Percentiles rank a stretch among this genome's conserved stretches.
phyloP scores from a whole-genome alignment of 345 rosid species.

The Boechera divaricarpa region DNA sequence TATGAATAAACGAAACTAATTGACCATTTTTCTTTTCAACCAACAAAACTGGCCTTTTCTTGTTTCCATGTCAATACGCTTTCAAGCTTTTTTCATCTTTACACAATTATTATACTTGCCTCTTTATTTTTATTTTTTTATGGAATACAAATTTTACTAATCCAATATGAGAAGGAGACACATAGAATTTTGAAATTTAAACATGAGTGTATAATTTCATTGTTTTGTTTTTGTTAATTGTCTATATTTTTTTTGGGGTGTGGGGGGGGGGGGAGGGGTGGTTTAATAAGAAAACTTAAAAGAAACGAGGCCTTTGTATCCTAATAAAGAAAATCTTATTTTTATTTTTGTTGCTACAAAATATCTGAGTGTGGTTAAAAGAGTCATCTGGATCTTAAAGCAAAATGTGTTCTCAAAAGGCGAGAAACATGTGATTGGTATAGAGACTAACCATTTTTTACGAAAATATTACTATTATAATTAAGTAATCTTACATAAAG shows the following conservation, averaged over 20 bases:
- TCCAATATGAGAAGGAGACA: conserved; percentile 2
- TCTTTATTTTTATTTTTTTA: background rate
- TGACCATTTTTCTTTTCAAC: conserved; percentile 43
- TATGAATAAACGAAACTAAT: conserved; percentile 47
- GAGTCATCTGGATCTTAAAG: conserved; percentile 35
- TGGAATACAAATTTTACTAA: background rate
- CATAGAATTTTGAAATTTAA: background rate
- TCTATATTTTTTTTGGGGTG: background rate
- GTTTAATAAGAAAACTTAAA: background rate
- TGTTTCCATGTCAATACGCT: conserved; percentile 42
- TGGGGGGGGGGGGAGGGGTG: too few species aligned
- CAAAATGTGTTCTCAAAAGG: conserved; percentile 35
- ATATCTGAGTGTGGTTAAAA: conserved; percentile 21
- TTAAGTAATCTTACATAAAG: conserved; percentile 43
- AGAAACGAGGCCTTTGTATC: background rate
- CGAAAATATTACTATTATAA: conserved; percentile 27
- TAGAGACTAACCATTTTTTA: conserved; percentile 33
- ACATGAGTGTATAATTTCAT: background rate
- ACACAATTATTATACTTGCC: conserved; percentile 12
- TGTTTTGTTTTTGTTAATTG: background rate
- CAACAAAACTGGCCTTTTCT: conserved; percentile 46
- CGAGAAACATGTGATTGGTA: conserved; percentile 45
- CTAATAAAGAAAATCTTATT: background rate
- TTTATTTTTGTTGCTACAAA: background rate
- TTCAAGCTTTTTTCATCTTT: conserved; percentile 36